Base-by-base conservation (phyloP, 2,329 filamentous ascomycete genomes). In the Juglanconis oblonga region DNA sequence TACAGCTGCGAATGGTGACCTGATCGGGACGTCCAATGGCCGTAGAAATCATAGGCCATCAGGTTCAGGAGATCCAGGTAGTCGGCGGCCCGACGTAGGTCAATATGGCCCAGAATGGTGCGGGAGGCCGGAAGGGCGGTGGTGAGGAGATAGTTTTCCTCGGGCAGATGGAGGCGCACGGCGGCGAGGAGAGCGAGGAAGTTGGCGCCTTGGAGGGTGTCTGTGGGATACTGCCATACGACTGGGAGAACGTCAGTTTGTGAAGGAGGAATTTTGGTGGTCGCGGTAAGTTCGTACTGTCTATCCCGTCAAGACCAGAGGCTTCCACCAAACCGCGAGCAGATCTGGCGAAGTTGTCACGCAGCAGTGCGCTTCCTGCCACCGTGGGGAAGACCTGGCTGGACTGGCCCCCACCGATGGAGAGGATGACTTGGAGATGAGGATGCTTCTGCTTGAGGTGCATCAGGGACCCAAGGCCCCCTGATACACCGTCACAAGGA, bases 1-100 rank as follows among this genome's bases (percentile, higher is more conserved):
- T 87, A 90, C 1, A 95, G 82, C 70, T 92, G 90, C 4, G 90
- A 85, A 57, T 94, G 91, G 71, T 94, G 89, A 6, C 90, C 90
- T 50, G 84, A 85, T 59, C 81, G 82, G 35, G 77, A 71, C 1
- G 83, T 84, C 90, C 90, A 93, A 3, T 84, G 79, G 1, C 90
- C 90, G 32, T 83, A 86, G 69, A 93, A 90, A 72, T 95, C 90
- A 73, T 92, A 95, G 1, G 90, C 84, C 83, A 89, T 91, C 40
- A 95, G 76, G 71, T 94, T 94, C 71, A 95, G 76, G 64, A 87
- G 81, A 72, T 94, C 89, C 40, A 95, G 79, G 66, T 90, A 87
- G 50, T 83, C 76, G 53, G 87, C 81, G 10, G 87, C 84, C 59
- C 79, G 76, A 29, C 73, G 75, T 10, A 94, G 76, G 69, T 92